Evolutionary conservation across 352 stramenopile species (phyloP).

Genomic region (Globisporangium solare): DNA sequence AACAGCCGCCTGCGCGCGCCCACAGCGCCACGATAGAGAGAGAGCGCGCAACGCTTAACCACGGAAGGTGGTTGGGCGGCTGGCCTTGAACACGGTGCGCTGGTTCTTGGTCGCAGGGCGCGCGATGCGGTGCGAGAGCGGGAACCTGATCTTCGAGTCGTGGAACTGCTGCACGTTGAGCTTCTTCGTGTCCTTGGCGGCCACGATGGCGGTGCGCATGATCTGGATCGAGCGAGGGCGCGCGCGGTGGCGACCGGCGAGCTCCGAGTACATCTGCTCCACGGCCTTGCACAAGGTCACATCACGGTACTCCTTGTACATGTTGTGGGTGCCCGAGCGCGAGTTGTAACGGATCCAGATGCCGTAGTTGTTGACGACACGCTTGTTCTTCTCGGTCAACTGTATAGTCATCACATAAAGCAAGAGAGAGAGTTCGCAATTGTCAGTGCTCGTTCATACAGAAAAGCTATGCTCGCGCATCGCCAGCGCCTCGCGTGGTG

Average conservation of each 20-base stretch:
- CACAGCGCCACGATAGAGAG: too few species aligned
- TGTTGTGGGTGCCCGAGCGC: constrained; percentile 99
- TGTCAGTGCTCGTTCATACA: too few species aligned
- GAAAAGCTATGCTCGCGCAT: too few species aligned
- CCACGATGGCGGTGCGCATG: constrained; percentile 96
- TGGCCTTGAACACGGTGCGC: constrained; percentile 95
- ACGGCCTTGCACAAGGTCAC: constrained; percentile 96
- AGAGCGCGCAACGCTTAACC: too few species aligned
- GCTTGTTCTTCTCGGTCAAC: constrained; percentile 98
- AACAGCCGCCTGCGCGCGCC: too few species aligned
- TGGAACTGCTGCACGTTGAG: constrained; percentile 97
- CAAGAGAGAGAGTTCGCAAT: too few species aligned
- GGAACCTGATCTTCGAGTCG: constrained; percentile 97
- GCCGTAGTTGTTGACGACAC: constrained; percentile 99
- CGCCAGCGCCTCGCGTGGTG: too few species aligned
- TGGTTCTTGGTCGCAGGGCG: constrained; percentile 93
- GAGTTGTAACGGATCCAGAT: constrained; percentile 99
- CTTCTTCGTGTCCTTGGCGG: constrained; percentile 95
- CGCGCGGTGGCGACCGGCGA: constrained; percentile 96
- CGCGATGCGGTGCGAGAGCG: constrained; percentile 95
- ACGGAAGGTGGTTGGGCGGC: constrained; percentile 96
- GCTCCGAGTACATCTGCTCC: constrained; percentile 98
- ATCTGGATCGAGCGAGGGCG: constrained; percentile 99
- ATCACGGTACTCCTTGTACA: constrained; percentile 99
- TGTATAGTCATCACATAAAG: constrained; percentile 21